Percentiles rank a stretch among this genome's conserved stretches.
Evolutionary conservation across 108 stramenopile species (phyloP).

Genomic region (Cyclotella sp.): DNA sequence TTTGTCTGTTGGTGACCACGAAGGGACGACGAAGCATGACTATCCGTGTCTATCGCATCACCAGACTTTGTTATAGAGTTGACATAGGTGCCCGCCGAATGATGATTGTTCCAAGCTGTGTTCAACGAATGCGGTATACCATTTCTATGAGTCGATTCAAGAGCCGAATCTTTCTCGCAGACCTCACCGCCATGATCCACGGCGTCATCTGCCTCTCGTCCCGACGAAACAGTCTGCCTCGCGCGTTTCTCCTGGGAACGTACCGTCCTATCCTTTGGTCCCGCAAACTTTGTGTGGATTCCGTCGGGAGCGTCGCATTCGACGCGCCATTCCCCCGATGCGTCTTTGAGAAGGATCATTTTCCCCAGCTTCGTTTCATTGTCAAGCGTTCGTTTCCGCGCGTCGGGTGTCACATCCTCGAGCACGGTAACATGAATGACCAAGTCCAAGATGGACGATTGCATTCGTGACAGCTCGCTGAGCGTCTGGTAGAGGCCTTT

Average conservation of each 20-base stretch:
- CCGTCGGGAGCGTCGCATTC: no score
- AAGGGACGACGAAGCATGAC: no score
- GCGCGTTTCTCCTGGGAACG: background rate
- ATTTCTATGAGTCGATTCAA: background rate
- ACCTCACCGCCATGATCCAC: background rate
- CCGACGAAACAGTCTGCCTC: background rate
- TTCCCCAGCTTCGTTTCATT: background rate
- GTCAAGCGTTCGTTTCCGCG: background rate
- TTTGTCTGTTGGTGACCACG: background rate
- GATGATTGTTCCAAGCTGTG: slow-evolving; percentile 1
- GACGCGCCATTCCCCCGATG: no score
- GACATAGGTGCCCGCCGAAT: background rate
- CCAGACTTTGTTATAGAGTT: background rate
- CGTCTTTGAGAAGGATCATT: no score
- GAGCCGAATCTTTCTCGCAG: background rate
- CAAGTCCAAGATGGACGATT: slow-evolving; percentile 9
- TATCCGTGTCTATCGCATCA: background rate
- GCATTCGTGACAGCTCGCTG: background rate
- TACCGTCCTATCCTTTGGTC: no score
- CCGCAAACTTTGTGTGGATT: no score
- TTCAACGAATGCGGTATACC: slow-evolving; percentile 7
- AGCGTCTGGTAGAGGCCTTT: background rate
- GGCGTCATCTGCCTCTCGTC: background rate
- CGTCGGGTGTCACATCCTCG: background rate
- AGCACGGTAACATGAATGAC: background rate